A percentile compares a stretch with the other conserved stretches of the same genome.
Conservation (phyloP, 345 rosid species). For the Eucalyptus regnans region DNA sequence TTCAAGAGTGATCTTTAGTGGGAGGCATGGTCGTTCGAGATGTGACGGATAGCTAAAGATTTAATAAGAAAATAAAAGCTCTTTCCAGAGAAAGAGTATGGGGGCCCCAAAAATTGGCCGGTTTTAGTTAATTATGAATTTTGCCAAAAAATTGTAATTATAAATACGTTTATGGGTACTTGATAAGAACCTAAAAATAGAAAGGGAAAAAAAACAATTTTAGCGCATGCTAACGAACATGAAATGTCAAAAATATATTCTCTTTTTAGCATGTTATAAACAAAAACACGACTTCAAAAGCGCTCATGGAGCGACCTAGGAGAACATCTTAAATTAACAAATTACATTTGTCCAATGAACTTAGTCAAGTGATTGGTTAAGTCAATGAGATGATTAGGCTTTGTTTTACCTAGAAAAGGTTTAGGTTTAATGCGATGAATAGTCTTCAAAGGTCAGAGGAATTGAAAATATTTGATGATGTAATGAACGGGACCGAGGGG, state of each 20-base stretch:
- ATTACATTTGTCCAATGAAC: not conserved
- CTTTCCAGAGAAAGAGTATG: not conserved
- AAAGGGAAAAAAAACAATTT: not conserved
- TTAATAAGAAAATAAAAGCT: not conserved
- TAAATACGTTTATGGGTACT: not conserved
- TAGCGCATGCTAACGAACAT: not conserved
- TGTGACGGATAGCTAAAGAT: not conserved
- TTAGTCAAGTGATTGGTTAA: not conserved
- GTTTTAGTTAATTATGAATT: not conserved
- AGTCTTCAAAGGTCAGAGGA: not conserved
- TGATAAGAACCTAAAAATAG: not conserved
- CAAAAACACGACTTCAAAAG: not conserved
- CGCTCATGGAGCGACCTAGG: not conserved
- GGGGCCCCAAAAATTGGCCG: not conserved
- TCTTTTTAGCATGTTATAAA: not conserved
- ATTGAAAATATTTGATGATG: not conserved
- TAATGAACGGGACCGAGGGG: not conserved
- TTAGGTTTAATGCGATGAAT: not conserved
- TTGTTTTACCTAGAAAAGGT: not conserved
- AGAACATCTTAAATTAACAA: not conserved
- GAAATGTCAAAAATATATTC: not conserved
- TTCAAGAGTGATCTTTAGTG: not conserved
- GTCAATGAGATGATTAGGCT: not conserved
- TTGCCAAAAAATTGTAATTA: not conserved
- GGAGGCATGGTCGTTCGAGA: not conserved